Conservation (phyloP, 257 asterid species). For the Solanum neorickii region DNA sequence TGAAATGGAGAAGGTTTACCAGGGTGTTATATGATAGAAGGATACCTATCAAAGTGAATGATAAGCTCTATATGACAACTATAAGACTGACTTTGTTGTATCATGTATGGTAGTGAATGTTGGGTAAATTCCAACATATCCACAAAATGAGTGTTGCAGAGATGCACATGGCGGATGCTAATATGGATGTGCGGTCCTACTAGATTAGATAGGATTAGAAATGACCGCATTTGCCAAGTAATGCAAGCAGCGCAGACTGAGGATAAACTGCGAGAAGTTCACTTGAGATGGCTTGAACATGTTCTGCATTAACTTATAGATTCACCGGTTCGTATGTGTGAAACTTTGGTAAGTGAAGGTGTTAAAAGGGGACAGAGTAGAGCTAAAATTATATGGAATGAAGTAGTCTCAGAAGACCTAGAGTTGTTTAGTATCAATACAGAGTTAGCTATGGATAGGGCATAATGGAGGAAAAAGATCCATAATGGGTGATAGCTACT, state of each 20-base stretch:
- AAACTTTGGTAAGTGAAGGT: neutral
- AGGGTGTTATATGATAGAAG: neutral
- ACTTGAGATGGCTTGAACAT: neutral
- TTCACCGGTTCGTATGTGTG: neutral
- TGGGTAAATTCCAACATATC: neutral
- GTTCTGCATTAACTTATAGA: neutral
- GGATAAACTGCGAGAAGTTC: neutral
- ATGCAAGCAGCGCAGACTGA: neutral
- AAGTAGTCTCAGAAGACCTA: neutral
- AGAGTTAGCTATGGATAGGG: neutral
- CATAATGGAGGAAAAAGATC: neutral
- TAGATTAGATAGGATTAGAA: neutral
- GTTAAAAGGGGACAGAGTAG: neutral
- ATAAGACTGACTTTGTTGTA: neutral
- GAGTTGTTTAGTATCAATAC: neutral
- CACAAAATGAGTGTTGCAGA: neutral
- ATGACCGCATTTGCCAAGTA: neutral
- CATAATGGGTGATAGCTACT: neutral
- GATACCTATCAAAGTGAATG: neutral
- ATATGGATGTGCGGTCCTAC: neutral
- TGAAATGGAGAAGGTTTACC: neutral
- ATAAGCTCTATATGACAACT: neutral
- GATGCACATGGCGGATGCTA: neutral
- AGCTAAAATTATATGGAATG: neutral
- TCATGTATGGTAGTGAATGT: neutral